These are phyloP conservation scores for Millerozyma miso DNA, from an alignment of 805 yeast species.

Conservation along the genomic window DNA sequence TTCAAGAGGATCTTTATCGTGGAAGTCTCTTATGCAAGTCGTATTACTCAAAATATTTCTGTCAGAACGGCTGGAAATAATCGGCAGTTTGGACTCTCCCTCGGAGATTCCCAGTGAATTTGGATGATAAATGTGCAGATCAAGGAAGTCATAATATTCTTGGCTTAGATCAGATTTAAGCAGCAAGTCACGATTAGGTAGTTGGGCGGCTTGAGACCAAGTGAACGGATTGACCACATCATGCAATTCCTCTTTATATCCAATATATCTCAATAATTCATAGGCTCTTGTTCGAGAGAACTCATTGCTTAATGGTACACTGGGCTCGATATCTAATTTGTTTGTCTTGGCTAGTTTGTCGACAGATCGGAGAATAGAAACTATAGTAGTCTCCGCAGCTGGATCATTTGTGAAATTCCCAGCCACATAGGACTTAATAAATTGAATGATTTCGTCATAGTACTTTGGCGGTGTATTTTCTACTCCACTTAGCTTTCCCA, in stretches of 20 bases:
- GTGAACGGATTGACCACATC: conserved; percentile 46
- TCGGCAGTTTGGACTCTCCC: not conserved
- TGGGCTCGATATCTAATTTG: not conserved
- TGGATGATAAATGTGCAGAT: conserved; percentile 3
- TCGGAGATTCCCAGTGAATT: not conserved
- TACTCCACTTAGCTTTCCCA: conserved; percentile 7
- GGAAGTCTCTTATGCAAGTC: conserved; percentile 17
- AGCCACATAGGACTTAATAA: conserved; percentile 53
- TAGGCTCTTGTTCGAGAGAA: conserved; percentile 53
- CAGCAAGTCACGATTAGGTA: conserved; percentile 43
- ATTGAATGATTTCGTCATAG: conserved; percentile 35
- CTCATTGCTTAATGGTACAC: conserved; percentile 25
- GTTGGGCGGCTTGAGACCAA: conserved; percentile 44
- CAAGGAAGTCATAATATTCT: conserved; percentile 33
- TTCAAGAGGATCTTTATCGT: conserved; percentile 25
- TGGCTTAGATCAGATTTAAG: conserved; percentile 41
- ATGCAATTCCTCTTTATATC: conserved; percentile 9
- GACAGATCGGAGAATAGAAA: conserved; percentile 25
- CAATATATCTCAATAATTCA: conserved; percentile 36
- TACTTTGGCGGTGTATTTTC: conserved; percentile 10
- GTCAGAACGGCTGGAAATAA: not conserved
- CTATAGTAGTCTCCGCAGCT: conserved; percentile 45
- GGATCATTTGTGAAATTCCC: conserved; percentile 48
- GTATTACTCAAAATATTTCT: not conserved
- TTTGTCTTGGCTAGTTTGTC: conserved; percentile 11